Conservation (phyloP, 2,329 filamentous ascomycete genomes). For the Amauroascus niger region DNA sequence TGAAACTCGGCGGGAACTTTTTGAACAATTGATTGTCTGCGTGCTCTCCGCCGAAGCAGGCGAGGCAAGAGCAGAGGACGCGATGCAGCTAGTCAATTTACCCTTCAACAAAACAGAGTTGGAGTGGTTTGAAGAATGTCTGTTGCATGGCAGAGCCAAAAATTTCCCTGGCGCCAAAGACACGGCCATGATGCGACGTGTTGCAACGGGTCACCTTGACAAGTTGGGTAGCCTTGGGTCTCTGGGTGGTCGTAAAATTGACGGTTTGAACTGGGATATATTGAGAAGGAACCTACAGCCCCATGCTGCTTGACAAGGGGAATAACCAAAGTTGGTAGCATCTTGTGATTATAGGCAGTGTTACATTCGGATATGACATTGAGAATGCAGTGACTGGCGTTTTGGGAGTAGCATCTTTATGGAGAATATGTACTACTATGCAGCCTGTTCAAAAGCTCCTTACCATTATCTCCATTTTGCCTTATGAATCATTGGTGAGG, state of each 20-base stretch:
- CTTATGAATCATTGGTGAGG: too few species aligned
- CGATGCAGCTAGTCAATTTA: conserved; percentile 61
- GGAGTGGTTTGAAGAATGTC: conserved; percentile 60
- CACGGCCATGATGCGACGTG: conserved; percentile 61
- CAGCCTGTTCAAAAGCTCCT: not conserved
- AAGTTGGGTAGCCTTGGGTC: conserved; percentile 28
- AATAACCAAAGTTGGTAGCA: not conserved
- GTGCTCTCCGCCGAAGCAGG: conserved; percentile 42
- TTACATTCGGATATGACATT: not conserved
- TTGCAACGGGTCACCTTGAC: conserved; percentile 52
- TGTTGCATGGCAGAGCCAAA: conserved; percentile 56
- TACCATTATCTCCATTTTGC: too few species aligned
- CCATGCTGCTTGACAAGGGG: not conserved
- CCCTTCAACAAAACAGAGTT: conserved; percentile 65
- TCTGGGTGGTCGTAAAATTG: conserved; percentile 38
- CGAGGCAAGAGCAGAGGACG: conserved; percentile 43
- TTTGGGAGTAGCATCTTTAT: not conserved
- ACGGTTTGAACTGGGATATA: conserved; percentile 46
- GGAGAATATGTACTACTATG: not conserved
- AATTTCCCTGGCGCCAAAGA: conserved; percentile 58
- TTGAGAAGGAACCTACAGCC: conserved; percentile 30
- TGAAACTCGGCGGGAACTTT: conserved; percentile 52
- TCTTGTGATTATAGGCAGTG: not conserved
- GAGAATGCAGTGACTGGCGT: not conserved
- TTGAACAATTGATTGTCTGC: conserved; percentile 55